phyloP scores from a whole-genome alignment of 2,329 filamentous ascomycete species.

The Chaetomiaceae sp. region DNA sequence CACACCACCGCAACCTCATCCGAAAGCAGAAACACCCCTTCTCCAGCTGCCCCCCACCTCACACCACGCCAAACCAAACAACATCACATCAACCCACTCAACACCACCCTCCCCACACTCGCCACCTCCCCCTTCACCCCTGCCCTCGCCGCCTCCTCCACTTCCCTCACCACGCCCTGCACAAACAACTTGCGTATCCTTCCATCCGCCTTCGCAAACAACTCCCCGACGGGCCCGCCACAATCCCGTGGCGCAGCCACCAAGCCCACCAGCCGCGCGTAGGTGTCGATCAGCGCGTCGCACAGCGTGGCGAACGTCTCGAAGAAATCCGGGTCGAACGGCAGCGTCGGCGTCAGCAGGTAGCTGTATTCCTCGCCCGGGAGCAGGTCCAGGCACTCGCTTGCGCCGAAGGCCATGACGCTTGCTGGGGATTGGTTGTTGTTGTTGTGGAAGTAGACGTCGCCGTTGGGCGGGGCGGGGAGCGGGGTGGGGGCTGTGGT shows the following conservation, averaged over 20 bases:
- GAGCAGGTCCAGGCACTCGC: conserved; percentile 59
- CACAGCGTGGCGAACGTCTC: conserved; percentile 94
- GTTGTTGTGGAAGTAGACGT: conserved; percentile 2
- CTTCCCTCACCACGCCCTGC: conserved; percentile 80
- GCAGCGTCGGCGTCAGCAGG: conserved; percentile 82
- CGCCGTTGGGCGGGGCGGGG: background rate
- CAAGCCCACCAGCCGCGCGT: conserved; percentile 69
- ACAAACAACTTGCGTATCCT: conserved; percentile 84
- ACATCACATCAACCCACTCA: conserved; percentile 70
- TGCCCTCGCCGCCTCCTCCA: conserved; percentile 76
- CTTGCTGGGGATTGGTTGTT: conserved; percentile 31
- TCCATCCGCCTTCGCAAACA: conserved; percentile 85
- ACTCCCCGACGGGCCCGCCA: conserved; percentile 63
- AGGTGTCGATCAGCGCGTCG: conserved; percentile 90
- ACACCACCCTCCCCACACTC: conserved; percentile 79
- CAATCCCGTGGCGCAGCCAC: conserved; percentile 71
- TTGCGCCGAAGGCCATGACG: conserved; percentile 53
- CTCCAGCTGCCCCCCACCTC: background rate
- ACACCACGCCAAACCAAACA: background rate
- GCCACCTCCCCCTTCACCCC: conserved; percentile 76
- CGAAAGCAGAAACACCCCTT: too few species aligned
- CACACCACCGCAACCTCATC: too few species aligned
- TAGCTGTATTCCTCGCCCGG: conserved; percentile 84
- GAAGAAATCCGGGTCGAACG: conserved; percentile 95
- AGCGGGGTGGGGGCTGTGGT: background rate